phyloP scores from a whole-genome alignment of 805 yeast species.

The Ogataea kodamae region DNA sequence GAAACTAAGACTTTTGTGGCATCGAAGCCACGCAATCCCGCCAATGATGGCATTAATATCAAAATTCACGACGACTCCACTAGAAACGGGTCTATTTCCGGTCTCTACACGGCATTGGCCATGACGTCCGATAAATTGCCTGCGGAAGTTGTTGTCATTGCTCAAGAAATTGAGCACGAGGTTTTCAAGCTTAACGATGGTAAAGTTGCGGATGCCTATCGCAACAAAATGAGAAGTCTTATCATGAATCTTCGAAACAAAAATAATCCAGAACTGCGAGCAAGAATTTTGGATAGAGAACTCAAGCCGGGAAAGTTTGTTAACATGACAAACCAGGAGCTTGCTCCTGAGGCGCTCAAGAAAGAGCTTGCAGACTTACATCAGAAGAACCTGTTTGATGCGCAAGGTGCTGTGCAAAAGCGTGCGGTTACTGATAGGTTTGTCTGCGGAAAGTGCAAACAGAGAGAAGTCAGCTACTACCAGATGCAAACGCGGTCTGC shows the following conservation, averaged over 20 bases:
- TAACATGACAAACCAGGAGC: slow-evolving; percentile 84
- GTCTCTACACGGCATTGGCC: slow-evolving; percentile 85
- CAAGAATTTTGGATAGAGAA: slow-evolving; percentile 62
- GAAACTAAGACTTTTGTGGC: slow-evolving; percentile 37
- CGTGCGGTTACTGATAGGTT: slow-evolving; percentile 95
- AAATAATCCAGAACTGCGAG: slow-evolving; percentile 81
- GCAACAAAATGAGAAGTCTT: slow-evolving; percentile 80
- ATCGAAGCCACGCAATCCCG: slow-evolving; percentile 67
- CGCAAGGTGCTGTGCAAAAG: slow-evolving; percentile 95
- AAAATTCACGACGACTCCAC: slow-evolving; percentile 69
- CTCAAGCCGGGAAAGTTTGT: slow-evolving; percentile 64
- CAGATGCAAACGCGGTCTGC: slow-evolving; percentile 98
- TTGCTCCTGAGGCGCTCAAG: slow-evolving; percentile 91
- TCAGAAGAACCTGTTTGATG: slow-evolving; percentile 87
- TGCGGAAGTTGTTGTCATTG: slow-evolving; percentile 52
- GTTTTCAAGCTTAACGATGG: slow-evolving; percentile 61
- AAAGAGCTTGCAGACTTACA: slow-evolving; percentile 81
- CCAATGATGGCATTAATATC: slow-evolving; percentile 75
- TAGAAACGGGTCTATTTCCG: slow-evolving; percentile 79
- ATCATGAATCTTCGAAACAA: slow-evolving; percentile 86
- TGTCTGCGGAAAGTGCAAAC: slow-evolving; percentile 96
- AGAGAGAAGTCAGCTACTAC: slow-evolving; percentile 93
- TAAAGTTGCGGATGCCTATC: slow-evolving; percentile 57
- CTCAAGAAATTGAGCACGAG: slow-evolving; percentile 69
- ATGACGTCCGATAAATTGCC: slow-evolving; percentile 60